Evolutionary conservation across 345 rosid species (phyloP).

Genomic region (Eucalyptus curtisii): DNA sequence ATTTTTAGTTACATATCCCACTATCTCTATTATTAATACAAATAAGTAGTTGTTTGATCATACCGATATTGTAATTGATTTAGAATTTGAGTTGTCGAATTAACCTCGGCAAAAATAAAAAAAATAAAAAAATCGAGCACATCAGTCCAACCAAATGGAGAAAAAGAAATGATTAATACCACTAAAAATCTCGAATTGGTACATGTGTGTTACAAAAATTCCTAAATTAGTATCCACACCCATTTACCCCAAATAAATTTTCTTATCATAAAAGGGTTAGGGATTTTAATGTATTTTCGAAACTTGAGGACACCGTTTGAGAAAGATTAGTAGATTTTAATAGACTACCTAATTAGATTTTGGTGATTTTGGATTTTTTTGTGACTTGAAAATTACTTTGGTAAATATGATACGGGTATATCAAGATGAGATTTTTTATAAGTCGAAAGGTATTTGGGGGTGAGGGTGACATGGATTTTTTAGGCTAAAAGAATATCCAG

Average conservation of each 20-base stretch:
- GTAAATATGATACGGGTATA: not conserved
- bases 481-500: not conserved
- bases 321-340: not conserved
- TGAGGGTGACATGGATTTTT: not conserved
- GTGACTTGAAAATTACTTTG: not conserved
- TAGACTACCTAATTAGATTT: not conserved
- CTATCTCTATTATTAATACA: not conserved
- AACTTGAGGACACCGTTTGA: not conserved
- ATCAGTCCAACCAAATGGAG: not conserved
- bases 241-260: not conserved
- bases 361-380: not conserved
- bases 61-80: not conserved
- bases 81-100: not conserved
- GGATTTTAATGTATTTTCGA: not conserved
- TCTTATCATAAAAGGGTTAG: not conserved
- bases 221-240: not conserved
- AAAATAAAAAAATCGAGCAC: too few relatives aligned
- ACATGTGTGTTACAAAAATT: not conserved
- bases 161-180: not conserved
- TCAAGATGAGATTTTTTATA: not conserved
- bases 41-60: not conserved
- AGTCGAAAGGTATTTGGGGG: not conserved
- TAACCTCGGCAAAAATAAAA: not conserved
- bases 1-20: not conserved
- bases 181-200: not conserved